These are phyloP conservation scores for Casuarina cunninghamiana DNA, from an alignment of 306 rosid genomes.

Conservation along the genomic window DNA sequence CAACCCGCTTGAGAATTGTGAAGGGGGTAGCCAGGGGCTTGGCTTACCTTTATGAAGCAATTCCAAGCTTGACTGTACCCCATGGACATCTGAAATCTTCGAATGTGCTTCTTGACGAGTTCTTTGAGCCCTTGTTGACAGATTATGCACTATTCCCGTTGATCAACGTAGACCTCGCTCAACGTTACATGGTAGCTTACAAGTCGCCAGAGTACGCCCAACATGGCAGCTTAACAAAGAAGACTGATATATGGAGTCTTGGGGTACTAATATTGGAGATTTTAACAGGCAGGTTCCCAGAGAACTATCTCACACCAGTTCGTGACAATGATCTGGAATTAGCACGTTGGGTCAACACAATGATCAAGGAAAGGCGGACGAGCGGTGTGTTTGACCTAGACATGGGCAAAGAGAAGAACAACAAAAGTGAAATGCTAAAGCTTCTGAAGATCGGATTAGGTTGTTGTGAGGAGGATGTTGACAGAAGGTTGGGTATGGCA, in stretches of 20 bases:
- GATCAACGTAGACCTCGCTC: slow-evolving; percentile 66
- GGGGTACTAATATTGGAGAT: slow-evolving; percentile 84
- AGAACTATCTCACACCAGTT: slow-evolving; percentile 63
- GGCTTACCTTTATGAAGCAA: slow-evolving; percentile 54
- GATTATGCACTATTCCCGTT: slow-evolving; percentile 71
- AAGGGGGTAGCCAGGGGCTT: slow-evolving; percentile 77
- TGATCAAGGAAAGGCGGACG: slow-evolving; percentile 72
- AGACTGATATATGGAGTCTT: slow-evolving; percentile 82
- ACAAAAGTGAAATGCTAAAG: slow-evolving; percentile 66
- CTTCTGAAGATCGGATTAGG: slow-evolving; percentile 80
- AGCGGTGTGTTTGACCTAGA: slow-evolving; percentile 68
- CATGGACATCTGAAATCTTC: slow-evolving; percentile 96
- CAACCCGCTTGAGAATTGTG: slow-evolving; percentile 72
- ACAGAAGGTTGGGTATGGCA: slow-evolving; percentile 64
- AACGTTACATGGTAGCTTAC: slow-evolving; percentile 78
- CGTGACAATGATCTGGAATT: slow-evolving; percentile 54
- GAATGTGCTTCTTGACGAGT: slow-evolving; percentile 66
- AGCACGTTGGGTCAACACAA: slow-evolving; percentile 71
- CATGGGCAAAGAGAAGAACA: slow-evolving; percentile 52
- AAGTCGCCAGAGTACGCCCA: slow-evolving; percentile 85
- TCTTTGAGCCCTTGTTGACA: slow-evolving; percentile 62
- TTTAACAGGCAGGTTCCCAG: slow-evolving; percentile 80
- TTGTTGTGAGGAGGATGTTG: slow-evolving; percentile 92
- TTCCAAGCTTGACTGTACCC: slow-evolving; percentile 66
- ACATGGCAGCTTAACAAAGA: slow-evolving; percentile 70